Conservation (phyloP, 352 stramenopile genomes). For the Globisporangium solare region DNA sequence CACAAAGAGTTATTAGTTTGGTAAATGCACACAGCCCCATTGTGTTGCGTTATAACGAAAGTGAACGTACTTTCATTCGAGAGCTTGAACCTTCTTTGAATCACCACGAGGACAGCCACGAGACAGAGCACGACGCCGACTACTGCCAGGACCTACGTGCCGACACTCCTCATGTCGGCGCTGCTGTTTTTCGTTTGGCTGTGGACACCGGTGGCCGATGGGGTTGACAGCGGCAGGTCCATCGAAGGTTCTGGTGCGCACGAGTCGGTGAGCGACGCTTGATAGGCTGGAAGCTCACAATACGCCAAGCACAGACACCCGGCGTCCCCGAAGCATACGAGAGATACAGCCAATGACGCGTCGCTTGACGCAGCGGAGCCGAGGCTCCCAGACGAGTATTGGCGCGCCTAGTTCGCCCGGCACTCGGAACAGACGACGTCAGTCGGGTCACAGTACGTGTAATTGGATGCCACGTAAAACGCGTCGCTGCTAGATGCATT, state of each 20-base stretch:
- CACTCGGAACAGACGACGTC: conserved; percentile 3
- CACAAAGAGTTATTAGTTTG: not conserved
- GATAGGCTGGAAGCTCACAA: conserved; percentile 23
- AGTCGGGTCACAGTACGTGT: conserved; percentile 6
- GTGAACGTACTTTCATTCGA: not conserved
- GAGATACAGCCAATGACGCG: conserved; percentile 11
- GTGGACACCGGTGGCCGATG: not conserved
- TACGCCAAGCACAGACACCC: conserved; percentile 41
- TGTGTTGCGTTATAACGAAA: not conserved
- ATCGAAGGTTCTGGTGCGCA: not conserved
- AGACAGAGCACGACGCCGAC: not conserved
- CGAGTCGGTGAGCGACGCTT: not conserved
- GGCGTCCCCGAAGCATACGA: conserved; percentile 23
- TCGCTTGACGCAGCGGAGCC: conserved; percentile 1
- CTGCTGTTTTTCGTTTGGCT: not conserved
- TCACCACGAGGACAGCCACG: not conserved
- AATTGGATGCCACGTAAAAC: conserved; percentile 23
- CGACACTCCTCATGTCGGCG: not conserved
- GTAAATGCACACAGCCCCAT: not conserved
- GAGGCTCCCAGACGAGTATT: conserved; percentile 1
- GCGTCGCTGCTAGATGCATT: conserved; percentile 24
- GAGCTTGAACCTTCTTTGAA: not conserved
- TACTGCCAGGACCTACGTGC: not conserved
- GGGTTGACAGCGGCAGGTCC: not conserved
- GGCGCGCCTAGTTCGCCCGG: not conserved